Conservation (phyloP, 805 yeast species). For the Suhomyces emberorum region DNA sequence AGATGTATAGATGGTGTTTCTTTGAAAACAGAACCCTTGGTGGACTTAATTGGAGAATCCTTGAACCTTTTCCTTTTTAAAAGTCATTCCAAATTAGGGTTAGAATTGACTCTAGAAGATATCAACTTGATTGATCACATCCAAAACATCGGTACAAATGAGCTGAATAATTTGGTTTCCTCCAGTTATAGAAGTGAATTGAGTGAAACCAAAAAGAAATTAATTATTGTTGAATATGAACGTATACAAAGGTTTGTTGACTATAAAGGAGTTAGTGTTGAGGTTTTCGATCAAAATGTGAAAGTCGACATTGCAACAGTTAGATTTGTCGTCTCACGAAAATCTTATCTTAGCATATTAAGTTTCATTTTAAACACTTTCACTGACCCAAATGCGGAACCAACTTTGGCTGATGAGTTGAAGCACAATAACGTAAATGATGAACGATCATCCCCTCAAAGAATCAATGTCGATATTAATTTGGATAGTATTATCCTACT, state of each 20-base stretch:
- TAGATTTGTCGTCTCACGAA: conserved; percentile 69
- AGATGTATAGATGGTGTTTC: conserved; percentile 65
- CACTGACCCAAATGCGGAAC: conserved; percentile 71
- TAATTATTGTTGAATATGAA: conserved; percentile 58
- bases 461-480: conserved; percentile 63
- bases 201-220: conserved; percentile 29
- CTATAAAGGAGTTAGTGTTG: conserved; percentile 51
- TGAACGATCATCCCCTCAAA: conserved; percentile 63
- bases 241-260: conserved; percentile 60
- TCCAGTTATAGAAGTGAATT: conserved; percentile 50
- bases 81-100: conserved; percentile 58
- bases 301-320: conserved; percentile 74
- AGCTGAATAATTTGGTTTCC: conserved; percentile 66
- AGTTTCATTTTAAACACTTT: conserved; percentile 85
- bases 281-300: conserved; percentile 74
- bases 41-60: conserved; percentile 68
- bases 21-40: conserved; percentile 61
- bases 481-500: conserved; percentile 72
- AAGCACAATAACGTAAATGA: conserved; percentile 63
- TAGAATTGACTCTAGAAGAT: conserved; percentile 62
- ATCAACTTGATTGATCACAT: conserved; percentile 73
- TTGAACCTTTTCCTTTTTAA: conserved; percentile 59
- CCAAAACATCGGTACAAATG: conserved; percentile 57
- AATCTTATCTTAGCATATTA: conserved; percentile 70
- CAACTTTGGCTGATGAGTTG: conserved; percentile 65